A percentile compares a stretch with the other conserved stretches of the same genome.
Evolutionary conservation across 1,284 basidiomycete species (phyloP).

Genomic region (Austroboletus olivaceoglutinosus): DNA sequence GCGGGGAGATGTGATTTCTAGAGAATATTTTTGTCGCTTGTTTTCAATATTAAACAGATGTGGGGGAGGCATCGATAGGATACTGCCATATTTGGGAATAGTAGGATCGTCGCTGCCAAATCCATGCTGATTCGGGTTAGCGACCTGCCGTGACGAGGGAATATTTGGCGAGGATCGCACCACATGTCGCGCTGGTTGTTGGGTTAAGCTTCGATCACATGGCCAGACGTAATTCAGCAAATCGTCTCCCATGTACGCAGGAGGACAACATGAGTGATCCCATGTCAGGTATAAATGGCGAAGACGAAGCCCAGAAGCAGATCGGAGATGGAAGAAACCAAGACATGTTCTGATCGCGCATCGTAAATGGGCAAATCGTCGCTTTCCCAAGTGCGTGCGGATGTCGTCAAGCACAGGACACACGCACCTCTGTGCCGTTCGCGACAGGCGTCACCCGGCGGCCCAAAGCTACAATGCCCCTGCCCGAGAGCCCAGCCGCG

Average conservation of each 20-base stretch:
- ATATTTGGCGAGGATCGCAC: slow-evolving; percentile 13
- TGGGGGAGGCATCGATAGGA: neutral
- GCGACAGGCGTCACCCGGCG: neutral
- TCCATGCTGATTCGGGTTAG: slow-evolving; percentile 7
- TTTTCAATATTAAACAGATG: neutral
- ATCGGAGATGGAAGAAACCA: slow-evolving; percentile 25
- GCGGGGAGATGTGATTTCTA: slow-evolving; percentile 1
- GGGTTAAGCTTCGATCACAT: slow-evolving; percentile 15
- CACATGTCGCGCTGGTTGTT: slow-evolving; percentile 7
- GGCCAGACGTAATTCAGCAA: slow-evolving; percentile 11
- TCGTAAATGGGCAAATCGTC: slow-evolving; percentile 14
- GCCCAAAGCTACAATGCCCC: neutral
- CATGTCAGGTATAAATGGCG: slow-evolving; percentile 16
- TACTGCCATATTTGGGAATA: slow-evolving; percentile 1
- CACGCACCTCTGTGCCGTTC: neutral
- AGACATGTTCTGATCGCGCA: slow-evolving; percentile 7
- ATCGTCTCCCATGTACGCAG: neutral
- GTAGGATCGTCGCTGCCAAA: slow-evolving; percentile 21
- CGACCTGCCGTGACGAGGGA: slow-evolving; percentile 10
- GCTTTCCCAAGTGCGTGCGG: neutral
- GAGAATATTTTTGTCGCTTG: neutral
- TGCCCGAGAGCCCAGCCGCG: neutral
- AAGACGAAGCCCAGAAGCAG: slow-evolving; percentile 23
- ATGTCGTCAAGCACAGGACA: slow-evolving; percentile 5
- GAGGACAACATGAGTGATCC: slow-evolving; percentile 3